These are phyloP conservation scores for Neurospora sublineolata DNA, from an alignment of 495 filamentous ascomycete genomes.

Conservation along the genomic window DNA sequence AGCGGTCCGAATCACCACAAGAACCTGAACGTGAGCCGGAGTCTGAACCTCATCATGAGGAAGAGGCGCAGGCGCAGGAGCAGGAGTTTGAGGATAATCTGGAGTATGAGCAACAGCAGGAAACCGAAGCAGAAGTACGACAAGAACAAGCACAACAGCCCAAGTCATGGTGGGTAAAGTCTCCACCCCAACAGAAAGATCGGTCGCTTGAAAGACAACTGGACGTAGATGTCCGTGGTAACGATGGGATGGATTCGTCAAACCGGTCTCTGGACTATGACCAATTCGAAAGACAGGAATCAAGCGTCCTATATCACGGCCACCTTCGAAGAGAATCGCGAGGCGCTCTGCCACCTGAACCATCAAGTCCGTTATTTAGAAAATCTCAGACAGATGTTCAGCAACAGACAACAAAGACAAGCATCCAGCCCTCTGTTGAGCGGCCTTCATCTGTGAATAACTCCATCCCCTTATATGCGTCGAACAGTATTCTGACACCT, in stretches of 20 bases:
- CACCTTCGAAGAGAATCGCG: not conserved
- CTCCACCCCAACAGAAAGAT: not conserved
- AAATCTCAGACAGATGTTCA: not conserved
- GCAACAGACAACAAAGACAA: constrained; percentile 5
- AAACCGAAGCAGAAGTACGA: not conserved
- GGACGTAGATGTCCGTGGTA: not conserved
- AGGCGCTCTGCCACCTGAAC: not conserved
- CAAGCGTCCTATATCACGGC: not conserved
- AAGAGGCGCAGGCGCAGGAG: not conserved
- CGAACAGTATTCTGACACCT: constrained; percentile 39
- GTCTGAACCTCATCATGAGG: not conserved
- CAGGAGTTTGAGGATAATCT: not conserved
- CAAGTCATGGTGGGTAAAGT: not conserved
- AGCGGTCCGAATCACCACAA: not conserved
- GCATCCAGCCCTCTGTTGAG: constrained; percentile 24
- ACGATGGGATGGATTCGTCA: not conserved
- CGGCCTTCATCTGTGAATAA: constrained; percentile 25
- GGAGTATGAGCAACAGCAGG: not conserved
- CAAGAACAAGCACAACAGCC: not conserved
- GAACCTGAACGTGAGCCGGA: not conserved
- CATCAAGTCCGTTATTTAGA: not conserved
- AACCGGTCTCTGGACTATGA: not conserved
- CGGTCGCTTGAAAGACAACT: not conserved
- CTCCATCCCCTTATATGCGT: constrained; percentile 24
- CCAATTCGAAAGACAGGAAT: not conserved